Base-by-base conservation (phyloP, 2,329 filamentous ascomycete genomes). In the Xylaria sp. region DNA sequence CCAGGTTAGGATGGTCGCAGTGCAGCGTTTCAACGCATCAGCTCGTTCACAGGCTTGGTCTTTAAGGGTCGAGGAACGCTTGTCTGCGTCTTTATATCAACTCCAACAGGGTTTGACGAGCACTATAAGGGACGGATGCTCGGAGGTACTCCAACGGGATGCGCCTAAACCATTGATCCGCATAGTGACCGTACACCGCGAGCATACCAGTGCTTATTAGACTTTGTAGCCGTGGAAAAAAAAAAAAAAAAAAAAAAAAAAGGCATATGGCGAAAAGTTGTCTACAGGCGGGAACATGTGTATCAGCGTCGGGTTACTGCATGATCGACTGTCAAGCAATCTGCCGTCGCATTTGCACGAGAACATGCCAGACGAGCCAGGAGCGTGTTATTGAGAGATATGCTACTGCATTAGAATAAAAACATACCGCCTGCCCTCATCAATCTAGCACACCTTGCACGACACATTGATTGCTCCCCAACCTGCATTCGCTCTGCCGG, bases 1-100 rank as follows among this genome's bases (percentile, higher is more conserved):
- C 66, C 69, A 63, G 63, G 66, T 71, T 69, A 61, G 69, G 66
- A 71, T 69, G 63, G 69, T 71, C 58, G 56, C 60, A 71, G 59
- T 66, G 69, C 69, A 71, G 63, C 66, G 66, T 71, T 66, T 66
- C 69, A 71, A 69, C 63, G 66, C 66, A 57, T 63, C 59, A 63
- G 34, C 51, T 46, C n/a, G 41, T 56, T 63, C 44, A 46, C 52
- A 55, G 25, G n/a, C 59, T 65, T 59, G 46, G 28, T 55, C 51
- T 52, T 37, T 51, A 48, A 63, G 57, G 57, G 54, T 51, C 65
- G 34, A 61, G 61, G 39, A 63, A 65, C 48, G 46, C 50, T 60
- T 58, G 51, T 20, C 51, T 62, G 51, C 41, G 51, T 65, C 25
- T 61, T 34, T 64, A 50, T 15, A 59, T 62, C 55, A 39, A 59